Percentiles rank a stretch among this genome's conserved stretches.
Evolutionary conservation across 2,329 filamentous ascomycete genomes (phyloP).

Genomic region (Parafenestella ontariensis): DNA sequence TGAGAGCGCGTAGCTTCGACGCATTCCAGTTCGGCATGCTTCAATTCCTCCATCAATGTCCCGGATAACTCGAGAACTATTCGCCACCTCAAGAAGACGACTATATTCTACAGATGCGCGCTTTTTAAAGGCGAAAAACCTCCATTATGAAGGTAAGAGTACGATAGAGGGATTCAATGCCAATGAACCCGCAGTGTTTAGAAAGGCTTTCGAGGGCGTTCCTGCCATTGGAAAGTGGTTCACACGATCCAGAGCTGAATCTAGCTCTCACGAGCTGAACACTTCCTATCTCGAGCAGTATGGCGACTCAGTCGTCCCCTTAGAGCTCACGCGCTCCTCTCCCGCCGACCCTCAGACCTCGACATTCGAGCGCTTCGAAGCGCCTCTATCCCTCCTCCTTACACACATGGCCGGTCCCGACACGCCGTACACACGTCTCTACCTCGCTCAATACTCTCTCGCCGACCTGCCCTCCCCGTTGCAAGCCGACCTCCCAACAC

Average conservation of each 20-base stretch:
- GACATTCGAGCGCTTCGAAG: conserved; percentile 64
- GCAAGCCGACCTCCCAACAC: conserved; percentile 71
- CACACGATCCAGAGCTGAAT: conserved; percentile 2
- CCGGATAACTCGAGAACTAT: neutral
- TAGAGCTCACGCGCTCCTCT: conserved; percentile 61
- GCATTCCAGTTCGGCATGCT: conserved; percentile 2
- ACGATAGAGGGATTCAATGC: conserved; percentile 22
- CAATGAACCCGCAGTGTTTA: conserved; percentile 31
- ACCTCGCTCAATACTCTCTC: conserved; percentile 84
- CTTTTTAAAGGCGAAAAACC: conserved; percentile 13
- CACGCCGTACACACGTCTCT: conserved; percentile 60
- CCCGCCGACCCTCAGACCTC: conserved; percentile 35
- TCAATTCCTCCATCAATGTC: neutral
- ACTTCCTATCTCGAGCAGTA: conserved; percentile 47
- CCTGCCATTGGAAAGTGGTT: conserved; percentile 47
- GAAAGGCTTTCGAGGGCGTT: conserved; percentile 22
- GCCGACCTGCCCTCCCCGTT: conserved; percentile 69
- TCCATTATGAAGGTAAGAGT: conserved; percentile 10
- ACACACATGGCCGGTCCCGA: conserved; percentile 56
- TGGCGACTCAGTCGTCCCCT: conserved; percentile 60
- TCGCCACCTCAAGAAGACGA: conserved; percentile 2
- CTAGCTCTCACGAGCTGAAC: conserved; percentile 24
- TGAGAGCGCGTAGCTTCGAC: conserved; percentile 27
- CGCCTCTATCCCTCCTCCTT: conserved; percentile 70
- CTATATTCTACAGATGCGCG: conserved; percentile 14